Conservation (phyloP, 139 green algal species). For the Microglena sp. region DNA sequence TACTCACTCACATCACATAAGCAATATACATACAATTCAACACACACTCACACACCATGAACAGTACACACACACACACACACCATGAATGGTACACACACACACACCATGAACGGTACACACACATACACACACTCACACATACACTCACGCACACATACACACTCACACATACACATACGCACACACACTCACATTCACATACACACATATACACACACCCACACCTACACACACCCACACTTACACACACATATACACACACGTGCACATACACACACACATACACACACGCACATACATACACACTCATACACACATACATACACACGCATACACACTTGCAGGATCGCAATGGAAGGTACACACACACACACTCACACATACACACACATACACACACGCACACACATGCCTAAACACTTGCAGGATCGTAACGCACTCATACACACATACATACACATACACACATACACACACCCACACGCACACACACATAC, state of each 20-base stretch:
- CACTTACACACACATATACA: neutral
- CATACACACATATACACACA: neutral
- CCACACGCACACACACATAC: neutral
- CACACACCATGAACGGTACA: neutral
- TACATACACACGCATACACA: neutral
- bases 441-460: neutral
- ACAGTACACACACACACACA: neutral
- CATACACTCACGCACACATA: neutral
- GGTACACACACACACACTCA: neutral
- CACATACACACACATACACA: neutral
- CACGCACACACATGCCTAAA: neutral
- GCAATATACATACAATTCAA: neutral
- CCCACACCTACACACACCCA: neutral
- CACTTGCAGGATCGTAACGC: neutral
- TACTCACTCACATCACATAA: neutral
- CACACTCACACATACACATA: neutral
- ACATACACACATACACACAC: neutral
- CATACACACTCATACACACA: neutral
- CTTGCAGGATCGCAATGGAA: neutral
- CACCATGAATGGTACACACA: neutral
- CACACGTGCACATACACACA: neutral
- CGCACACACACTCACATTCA: neutral
- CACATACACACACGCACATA: neutral
- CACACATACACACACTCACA: neutral
- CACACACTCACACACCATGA: neutral